Evolutionary conservation across 2,329 filamentous ascomycete species (phyloP), one percentile per base, ranked within the genome.

Genomic region (Ophiostoma populinum): DNA sequence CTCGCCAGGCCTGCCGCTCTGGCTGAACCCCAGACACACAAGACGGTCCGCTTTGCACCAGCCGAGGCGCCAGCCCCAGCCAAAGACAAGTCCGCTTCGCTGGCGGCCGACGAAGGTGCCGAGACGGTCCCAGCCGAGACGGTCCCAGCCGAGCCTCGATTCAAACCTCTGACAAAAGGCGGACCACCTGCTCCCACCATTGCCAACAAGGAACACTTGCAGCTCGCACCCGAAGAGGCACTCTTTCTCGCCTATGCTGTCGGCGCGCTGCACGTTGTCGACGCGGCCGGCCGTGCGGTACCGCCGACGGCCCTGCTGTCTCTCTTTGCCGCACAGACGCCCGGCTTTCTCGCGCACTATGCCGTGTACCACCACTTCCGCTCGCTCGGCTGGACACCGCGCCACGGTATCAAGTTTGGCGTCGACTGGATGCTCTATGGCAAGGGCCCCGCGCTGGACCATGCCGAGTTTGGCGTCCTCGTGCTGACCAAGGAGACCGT

Each of bases 391-490:
- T 98, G 90, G 87, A 82, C 94, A 1, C 79, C 92, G 1, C 77
- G 92, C 11, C 75, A 80, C 5, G 92, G 90, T 24, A 76, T 92
- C 51, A 98, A 98, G 51, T 98, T 98, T 47, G 82, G 81, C 16
- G 80, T 85, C 8, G 90, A 98, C 54, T 94, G 82, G 61, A 61
- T 98, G n/a, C 67, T 98, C 7, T 98, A 98, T 56, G 76, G 83
- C 38, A 77, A 85, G 15, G 90, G 90, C 0, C 90, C 90, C 0
- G 87, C 90, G 0, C 95, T 98, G 53, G 75, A 83, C 16, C 90
- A 98, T 51, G 90, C 90, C 16, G 85, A 95, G 50, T 98, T 94
- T 50, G 86, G 82, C 1, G 59, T 94, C 28, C 64, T 87, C 17
- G 72, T 98, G 26, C 51, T 95, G 4, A 87, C 90, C 0, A 13